phyloP scores from a whole-genome alignment of 23 red algal genomes.

The Gracilaria gracilis region DNA sequence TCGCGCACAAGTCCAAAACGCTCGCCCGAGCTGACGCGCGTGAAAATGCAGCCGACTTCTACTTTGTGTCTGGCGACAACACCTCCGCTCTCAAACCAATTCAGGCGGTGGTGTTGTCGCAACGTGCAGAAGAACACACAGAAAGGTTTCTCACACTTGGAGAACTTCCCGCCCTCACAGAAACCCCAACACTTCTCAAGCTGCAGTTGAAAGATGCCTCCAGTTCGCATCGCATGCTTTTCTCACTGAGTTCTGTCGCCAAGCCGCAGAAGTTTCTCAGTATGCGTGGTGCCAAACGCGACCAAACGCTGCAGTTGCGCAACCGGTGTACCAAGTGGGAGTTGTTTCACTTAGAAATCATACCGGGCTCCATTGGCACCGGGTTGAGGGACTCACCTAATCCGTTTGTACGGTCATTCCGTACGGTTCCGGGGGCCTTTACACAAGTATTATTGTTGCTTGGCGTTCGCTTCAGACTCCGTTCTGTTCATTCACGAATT shows the following conservation, averaged over 20 bases:
- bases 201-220: conserved; percentile 1
- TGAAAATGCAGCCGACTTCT: neutral
- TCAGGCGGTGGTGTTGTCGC: neutral
- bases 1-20: neutral
- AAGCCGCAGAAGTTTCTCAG: conserved; percentile 11
- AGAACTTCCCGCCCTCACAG: neutral
- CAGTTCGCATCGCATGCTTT: conserved; percentile 42
- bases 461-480: conserved; percentile 52
- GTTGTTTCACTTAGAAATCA: conserved; percentile 67
- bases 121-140: neutral
- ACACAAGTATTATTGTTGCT: conserved; percentile 48
- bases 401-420: neutral
- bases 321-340: conserved; percentile 30
- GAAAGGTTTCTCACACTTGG: conserved; percentile 25
- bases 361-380: conserved; percentile 32
- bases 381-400: conserved; percentile 4
- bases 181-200: conserved; percentile 43
- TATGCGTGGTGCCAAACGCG: conserved; percentile 17
- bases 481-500: conserved; percentile 37
- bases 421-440: conserved; percentile 23
- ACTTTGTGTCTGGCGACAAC: conserved; percentile 37
- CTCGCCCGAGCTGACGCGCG: conserved; percentile 12
- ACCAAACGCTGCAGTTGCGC: neutral
- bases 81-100: conserved; percentile 19
- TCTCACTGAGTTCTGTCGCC: conserved; percentile 20